Evolutionary conservation across 768 basidiomycete species (phyloP).

Genomic region (Chlorophyllum brunneum): DNA sequence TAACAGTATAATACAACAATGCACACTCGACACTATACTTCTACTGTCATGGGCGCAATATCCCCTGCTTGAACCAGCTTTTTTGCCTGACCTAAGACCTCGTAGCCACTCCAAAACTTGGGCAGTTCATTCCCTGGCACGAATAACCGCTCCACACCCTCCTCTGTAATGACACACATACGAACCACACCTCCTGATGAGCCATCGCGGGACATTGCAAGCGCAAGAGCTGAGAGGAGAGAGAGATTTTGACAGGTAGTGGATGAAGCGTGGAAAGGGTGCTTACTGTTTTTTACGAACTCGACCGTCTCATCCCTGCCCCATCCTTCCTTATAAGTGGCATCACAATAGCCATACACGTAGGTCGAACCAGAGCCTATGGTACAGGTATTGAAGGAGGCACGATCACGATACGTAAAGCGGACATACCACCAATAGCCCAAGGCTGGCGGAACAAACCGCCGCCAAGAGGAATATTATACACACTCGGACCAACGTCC

Average conservation of each 20-base stretch:
- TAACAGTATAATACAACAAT: conserved; percentile 12
- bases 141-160: conserved; percentile 87
- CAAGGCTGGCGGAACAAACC: conserved; percentile 97
- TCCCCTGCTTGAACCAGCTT: conserved; percentile 30
- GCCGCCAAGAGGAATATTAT: conserved; percentile 95
- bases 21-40: conserved; percentile 27
- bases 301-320: conserved; percentile 83
- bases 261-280: conserved; percentile 2
- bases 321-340: conserved; percentile 95
- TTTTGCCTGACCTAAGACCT: conserved; percentile 50
- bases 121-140: conserved; percentile 89
- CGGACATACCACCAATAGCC: conserved; percentile 87
- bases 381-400: not conserved
- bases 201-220: conserved; percentile 97
- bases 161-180: conserved; percentile 95
- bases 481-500: conserved; percentile 86
- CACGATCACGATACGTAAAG: not conserved
- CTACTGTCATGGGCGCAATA: conserved; percentile 46
- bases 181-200: conserved; percentile 97
- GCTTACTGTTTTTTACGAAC: conserved; percentile 94
- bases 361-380: conserved; percentile 94
- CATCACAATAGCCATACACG: conserved; percentile 98
- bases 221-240: conserved; percentile 63
- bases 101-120: conserved; percentile 84
- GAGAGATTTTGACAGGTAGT: not conserved